Conservation (phyloP, 1,139 yeast species). For the Diutina sp. region DNA sequence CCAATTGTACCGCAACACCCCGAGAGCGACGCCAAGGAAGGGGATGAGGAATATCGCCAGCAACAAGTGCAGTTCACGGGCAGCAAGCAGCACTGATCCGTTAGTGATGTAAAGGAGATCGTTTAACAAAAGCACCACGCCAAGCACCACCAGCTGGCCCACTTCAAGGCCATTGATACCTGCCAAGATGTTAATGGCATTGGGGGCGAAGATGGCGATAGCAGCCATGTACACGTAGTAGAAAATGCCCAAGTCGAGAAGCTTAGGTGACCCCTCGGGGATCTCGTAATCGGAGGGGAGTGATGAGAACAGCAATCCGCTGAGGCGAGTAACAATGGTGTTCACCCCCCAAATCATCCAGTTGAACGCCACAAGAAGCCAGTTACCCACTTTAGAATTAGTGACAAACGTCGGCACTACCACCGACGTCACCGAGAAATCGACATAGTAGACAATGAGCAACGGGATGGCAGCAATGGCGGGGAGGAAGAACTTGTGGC, state of each 20-base stretch:
- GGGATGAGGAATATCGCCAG: constrained; percentile 76
- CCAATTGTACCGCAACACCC: constrained; percentile 69
- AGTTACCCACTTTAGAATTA: constrained; percentile 9
- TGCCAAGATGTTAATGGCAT: constrained; percentile 91
- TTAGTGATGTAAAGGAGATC: constrained; percentile 58
- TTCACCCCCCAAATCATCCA: constrained; percentile 19
- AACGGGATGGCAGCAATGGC: constrained; percentile 91
- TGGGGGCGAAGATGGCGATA: constrained; percentile 86
- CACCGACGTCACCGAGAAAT: constrained; percentile 87
- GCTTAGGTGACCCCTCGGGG: constrained; percentile 13
- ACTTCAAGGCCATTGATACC: constrained; percentile 96
- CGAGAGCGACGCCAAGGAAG: constrained; percentile 73
- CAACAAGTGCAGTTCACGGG: constrained; percentile 72
- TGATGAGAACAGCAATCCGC: constrained; percentile 29
- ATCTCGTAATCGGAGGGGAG: constrained; percentile 21
- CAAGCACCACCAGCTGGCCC: constrained; percentile 80
- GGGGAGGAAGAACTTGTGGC: constrained; percentile 91
- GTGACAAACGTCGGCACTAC: constrained; percentile 66
- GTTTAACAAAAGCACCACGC: constrained; percentile 56
- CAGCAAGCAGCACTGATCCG: constrained; percentile 31
- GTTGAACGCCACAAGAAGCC: constrained; percentile 15
- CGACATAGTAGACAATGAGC: constrained; percentile 82
- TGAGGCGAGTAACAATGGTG: constrained; percentile 16
- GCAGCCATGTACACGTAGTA: constrained; percentile 88
- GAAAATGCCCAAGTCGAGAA: constrained; percentile 64